Percentiles rank a stretch among this genome's conserved stretches.
Evolutionary conservation across 768 basidiomycete species (phyloP).

Genomic region (Suillus alpinus): DNA sequence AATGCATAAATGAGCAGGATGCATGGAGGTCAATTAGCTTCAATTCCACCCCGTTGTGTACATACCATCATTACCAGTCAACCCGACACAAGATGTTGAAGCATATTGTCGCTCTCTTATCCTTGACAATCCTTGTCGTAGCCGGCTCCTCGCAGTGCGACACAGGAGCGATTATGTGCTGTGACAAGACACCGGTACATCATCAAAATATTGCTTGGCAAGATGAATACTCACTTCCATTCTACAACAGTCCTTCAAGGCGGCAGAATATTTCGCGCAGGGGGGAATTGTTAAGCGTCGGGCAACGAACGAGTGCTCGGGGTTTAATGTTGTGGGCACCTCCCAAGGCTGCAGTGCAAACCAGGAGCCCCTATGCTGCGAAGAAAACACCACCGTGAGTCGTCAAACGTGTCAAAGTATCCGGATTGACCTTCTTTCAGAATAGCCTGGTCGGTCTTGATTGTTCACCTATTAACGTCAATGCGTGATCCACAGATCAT

Average conservation of each 20-base stretch:
- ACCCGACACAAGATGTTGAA: not conserved
- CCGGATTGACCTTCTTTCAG: not conserved
- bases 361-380: conserved; percentile 37
- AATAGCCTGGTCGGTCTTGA: conserved; percentile 16
- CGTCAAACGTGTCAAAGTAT: not conserved
- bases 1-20: not conserved
- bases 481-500: not conserved
- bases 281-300: conserved; percentile 6
- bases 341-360: conserved; percentile 13
- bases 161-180: conserved; percentile 12
- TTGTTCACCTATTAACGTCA: conserved; percentile 20
- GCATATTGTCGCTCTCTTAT: not conserved
- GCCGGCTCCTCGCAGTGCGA: conserved; percentile 9
- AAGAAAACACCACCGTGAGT: conserved; percentile 36
- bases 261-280: conserved; percentile 2
- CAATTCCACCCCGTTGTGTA: not conserved
- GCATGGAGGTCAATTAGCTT: not conserved
- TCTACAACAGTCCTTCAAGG: not conserved
- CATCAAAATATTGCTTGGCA: not conserved
- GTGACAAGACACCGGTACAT: conserved; percentile 10
- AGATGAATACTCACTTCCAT: not conserved
- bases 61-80: not conserved
- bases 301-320: conserved; percentile 5
- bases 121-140: not conserved
- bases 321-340: conserved; percentile 7